Evolutionary conservation across 2,329 filamentous ascomycete genomes (phyloP).

Genomic region (Venturia carpophila): DNA sequence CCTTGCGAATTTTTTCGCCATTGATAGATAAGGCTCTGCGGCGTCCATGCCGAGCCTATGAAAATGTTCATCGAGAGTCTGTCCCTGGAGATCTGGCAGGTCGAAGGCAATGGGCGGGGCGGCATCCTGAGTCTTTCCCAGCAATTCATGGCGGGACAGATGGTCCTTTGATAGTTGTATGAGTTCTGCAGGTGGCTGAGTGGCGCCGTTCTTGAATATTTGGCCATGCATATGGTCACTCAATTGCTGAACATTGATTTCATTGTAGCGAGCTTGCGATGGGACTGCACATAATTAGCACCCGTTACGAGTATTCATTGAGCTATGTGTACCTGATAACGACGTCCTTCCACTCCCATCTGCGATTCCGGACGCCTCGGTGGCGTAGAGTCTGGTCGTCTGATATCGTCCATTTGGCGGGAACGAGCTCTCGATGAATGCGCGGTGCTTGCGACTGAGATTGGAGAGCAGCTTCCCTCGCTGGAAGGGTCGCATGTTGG

Average conservation of each 20-base stretch:
- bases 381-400: constrained; percentile 15
- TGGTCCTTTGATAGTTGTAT: constrained; percentile 76
- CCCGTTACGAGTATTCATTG: background rate
- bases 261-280: constrained; percentile 68
- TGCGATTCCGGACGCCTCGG: background rate
- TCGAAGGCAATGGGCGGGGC: constrained; percentile 71
- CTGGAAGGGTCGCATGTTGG: constrained; percentile 16
- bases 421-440: constrained; percentile 1
- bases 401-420: background rate
- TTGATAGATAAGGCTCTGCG: constrained; percentile 71
- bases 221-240: constrained; percentile 76
- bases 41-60: constrained; percentile 77
- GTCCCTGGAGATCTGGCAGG: constrained; percentile 69
- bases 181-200: constrained; percentile 58
- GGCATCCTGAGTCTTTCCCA: constrained; percentile 82
- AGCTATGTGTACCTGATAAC: constrained; percentile 5
- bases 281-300: constrained; percentile 26
- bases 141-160: constrained; percentile 72
- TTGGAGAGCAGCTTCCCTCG: constrained; percentile 13
- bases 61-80: constrained; percentile 88
- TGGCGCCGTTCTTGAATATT: constrained; percentile 58
- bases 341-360: background rate
- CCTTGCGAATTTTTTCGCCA: constrained; percentile 66
- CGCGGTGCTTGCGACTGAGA: constrained; percentile 15
- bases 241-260: constrained; percentile 90